Percentiles rank a stretch among this genome's conserved stretches.
Evolutionary conservation across 257 asterid genomes (phyloP).

Genomic region (Thymus mandschuricus): DNA sequence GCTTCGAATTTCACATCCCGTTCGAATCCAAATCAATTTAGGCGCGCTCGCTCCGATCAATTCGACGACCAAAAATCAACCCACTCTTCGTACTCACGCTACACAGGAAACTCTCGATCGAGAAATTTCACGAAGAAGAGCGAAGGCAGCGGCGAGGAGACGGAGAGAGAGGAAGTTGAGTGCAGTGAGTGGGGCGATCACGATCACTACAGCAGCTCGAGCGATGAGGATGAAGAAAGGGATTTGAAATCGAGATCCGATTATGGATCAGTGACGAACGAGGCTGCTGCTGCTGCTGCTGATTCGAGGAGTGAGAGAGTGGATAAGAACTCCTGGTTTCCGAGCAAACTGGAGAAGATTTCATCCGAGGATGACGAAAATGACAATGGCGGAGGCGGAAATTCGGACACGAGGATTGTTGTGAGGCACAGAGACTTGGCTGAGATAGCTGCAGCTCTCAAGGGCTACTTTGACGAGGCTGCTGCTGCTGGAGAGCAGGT

Average conservation of each 20-base stretch:
- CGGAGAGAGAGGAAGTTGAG: constrained; percentile 82
- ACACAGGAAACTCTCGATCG: constrained; percentile 6
- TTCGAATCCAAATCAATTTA: constrained; percentile 33
- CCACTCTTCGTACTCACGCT: constrained; percentile 47
- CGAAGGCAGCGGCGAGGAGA: constrained; percentile 49
- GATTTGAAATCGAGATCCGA: constrained; percentile 53
- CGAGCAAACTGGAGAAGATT: constrained; percentile 55
- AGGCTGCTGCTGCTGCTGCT: constrained; percentile 21
- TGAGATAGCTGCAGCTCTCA: constrained; percentile 74
- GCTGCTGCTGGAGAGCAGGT: constrained; percentile 89
- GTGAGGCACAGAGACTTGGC: constrained; percentile 82
- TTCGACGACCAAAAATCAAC: constrained; percentile 57
- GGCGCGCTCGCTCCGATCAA: constrained; percentile 23
- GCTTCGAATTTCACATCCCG: constrained; percentile 37
- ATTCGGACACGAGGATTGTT: constrained; percentile 60
- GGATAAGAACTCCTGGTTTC: constrained; percentile 39
- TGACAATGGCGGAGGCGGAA: constrained; percentile 41
- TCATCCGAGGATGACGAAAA: constrained; percentile 57
- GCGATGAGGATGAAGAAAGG: constrained; percentile 47
- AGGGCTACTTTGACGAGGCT: constrained; percentile 81
- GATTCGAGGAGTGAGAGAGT: constrained; percentile 30
- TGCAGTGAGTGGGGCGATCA: constrained; percentile 97
- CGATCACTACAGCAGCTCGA: constrained; percentile 58
- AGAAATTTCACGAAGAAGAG: constrained; percentile 23
- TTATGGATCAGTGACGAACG: constrained; percentile 48